A percentile compares a stretch with the other conserved stretches of the same genome.
Conservation (phyloP, 495 filamentous ascomycete species). For the Physcia stellaris region DNA sequence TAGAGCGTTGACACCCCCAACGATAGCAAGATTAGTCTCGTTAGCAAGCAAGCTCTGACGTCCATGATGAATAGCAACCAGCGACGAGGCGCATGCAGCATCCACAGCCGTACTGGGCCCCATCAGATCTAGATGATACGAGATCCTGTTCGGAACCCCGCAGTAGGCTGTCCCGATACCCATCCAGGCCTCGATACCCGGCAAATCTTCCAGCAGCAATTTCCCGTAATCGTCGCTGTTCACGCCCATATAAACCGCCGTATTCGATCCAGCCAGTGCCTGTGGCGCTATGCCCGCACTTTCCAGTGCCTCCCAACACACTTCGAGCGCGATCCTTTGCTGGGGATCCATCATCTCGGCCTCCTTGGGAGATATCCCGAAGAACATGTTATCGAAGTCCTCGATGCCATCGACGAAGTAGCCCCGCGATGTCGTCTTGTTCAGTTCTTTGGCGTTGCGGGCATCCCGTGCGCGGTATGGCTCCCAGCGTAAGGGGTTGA, state of each 20-base stretch:
- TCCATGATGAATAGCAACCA: slow-evolving; percentile 27
- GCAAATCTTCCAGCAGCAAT: neutral
- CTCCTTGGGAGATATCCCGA: slow-evolving; percentile 30
- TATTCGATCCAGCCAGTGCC: neutral
- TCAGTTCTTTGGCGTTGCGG: no score
- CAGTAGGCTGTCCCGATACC: slow-evolving; percentile 1
- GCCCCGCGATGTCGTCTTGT: slow-evolving; percentile 25
- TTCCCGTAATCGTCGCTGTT: neutral
- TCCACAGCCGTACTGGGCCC: slow-evolving; percentile 75
- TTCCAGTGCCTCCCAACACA: slow-evolving; percentile 37
- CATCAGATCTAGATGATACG: slow-evolving; percentile 70
- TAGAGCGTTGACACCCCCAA: slow-evolving; percentile 30
- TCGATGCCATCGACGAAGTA: slow-evolving; percentile 33
- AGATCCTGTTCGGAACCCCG: slow-evolving; percentile 19
- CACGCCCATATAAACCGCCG: neutral
- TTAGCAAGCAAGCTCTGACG: slow-evolving; percentile 23
- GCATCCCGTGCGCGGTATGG: no score
- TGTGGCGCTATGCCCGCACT: slow-evolving; percentile 1
- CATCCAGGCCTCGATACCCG: neutral
- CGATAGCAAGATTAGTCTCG: slow-evolving; percentile 32
- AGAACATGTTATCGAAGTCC: slow-evolving; percentile 40
- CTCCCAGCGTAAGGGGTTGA: no score
- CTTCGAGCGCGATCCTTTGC: slow-evolving; percentile 29
- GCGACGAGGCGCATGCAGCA: slow-evolving; percentile 41
- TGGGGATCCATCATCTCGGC: slow-evolving; percentile 21